Conservation (phyloP, 805 yeast genomes). For the Metschnikowia sp. region DNA sequence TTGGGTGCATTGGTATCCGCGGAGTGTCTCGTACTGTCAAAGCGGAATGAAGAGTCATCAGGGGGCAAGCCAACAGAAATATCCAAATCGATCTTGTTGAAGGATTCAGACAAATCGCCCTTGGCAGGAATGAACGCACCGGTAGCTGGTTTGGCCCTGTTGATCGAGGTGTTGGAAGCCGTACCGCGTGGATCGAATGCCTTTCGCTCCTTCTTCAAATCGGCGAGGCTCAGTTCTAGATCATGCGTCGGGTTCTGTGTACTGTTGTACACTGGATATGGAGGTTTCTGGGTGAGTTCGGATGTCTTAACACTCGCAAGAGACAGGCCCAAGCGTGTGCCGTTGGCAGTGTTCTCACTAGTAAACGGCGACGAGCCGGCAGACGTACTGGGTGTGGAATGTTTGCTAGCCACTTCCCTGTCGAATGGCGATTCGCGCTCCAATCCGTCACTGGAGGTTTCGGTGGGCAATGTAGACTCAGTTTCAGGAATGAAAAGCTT, state of each 20-base stretch:
- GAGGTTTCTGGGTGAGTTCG: constrained; percentile 9
- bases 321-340: not conserved
- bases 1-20: constrained; percentile 11
- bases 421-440: constrained; percentile 4
- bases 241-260: constrained; percentile 1
- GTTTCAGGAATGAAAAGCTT: constrained; percentile 11
- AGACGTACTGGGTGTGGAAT: constrained; percentile 8
- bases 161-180: not conserved
- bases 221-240: constrained; percentile 27
- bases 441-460: constrained; percentile 1
- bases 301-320: constrained; percentile 13
- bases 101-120: constrained; percentile 7
- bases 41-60: constrained; percentile 8
- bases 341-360: no score
- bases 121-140: constrained; percentile 10
- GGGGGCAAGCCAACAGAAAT: constrained; percentile 3
- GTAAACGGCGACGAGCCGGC: constrained; percentile 6
- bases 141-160: not conserved
- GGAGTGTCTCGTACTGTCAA: constrained; percentile 3
- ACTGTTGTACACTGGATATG: constrained; percentile 9
- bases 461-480: constrained; percentile 4
- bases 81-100: constrained; percentile 1
- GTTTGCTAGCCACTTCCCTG: not conserved
- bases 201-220: constrained; percentile 23
- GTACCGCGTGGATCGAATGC: constrained; percentile 16